Conservation (phyloP, 1,284 basidiomycete species). For the Polyporus tsugae region DNA sequence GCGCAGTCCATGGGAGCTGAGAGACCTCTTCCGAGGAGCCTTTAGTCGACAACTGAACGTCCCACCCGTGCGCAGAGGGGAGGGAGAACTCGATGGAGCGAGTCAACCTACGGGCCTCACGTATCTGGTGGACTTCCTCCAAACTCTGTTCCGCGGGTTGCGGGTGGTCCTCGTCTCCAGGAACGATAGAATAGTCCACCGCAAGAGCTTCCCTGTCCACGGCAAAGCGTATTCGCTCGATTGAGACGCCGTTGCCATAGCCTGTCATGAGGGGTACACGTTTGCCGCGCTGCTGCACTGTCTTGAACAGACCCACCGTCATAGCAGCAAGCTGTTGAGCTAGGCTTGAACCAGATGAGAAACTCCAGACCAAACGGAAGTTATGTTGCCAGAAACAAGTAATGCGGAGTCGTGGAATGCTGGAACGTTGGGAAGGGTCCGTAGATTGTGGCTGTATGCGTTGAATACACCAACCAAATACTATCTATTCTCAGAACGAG, state of each 20-base stretch:
- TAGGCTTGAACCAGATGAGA: slow-evolving; percentile 65
- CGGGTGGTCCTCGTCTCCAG: slow-evolving; percentile 68
- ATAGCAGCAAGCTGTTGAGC: slow-evolving; percentile 84
- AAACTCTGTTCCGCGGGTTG: slow-evolving; percentile 52
- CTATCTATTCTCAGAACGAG: slow-evolving; percentile 47
- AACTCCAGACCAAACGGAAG: slow-evolving; percentile 88
- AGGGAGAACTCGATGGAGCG: slow-evolving; percentile 84
- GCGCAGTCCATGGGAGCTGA: slow-evolving; percentile 78
- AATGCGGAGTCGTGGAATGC: slow-evolving; percentile 64
- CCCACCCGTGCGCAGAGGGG: slow-evolving; percentile 88
- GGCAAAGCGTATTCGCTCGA: slow-evolving; percentile 83
- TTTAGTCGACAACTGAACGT: slow-evolving; percentile 79
- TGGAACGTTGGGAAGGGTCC: slow-evolving; percentile 43
- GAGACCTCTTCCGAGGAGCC: slow-evolving; percentile 78
- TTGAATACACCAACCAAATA: slow-evolving; percentile 96
- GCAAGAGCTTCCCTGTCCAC: slow-evolving; percentile 83
- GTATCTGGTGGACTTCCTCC: slow-evolving; percentile 67
- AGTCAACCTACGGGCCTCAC: slow-evolving; percentile 72
- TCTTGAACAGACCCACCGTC: slow-evolving; percentile 81
- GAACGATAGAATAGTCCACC: slow-evolving; percentile 88
- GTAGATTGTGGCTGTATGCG: slow-evolving; percentile 55
- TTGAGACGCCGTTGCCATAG: slow-evolving; percentile 85
- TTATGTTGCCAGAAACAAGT: slow-evolving; percentile 98
- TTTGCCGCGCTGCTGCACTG: slow-evolving; percentile 75
- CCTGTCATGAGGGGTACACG: slow-evolving; percentile 80